Percentiles rank a stretch among this genome's conserved stretches.
These are phyloP conservation scores for Salix purpurea DNA, from an alignment of 345 rosid genomes.

Conservation along the genomic window DNA sequence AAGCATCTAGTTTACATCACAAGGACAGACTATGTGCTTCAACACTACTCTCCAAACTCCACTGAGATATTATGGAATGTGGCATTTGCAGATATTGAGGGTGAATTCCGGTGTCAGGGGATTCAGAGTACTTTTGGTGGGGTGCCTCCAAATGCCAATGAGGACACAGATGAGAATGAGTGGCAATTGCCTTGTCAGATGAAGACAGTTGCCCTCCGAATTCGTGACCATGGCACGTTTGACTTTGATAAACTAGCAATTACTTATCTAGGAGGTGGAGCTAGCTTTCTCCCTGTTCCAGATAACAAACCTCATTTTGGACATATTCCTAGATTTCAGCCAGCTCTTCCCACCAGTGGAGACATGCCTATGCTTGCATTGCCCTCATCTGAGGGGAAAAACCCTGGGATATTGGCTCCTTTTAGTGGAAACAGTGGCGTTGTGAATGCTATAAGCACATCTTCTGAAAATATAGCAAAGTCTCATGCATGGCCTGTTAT, in stretches of 20 bases:
- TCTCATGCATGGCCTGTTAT: slow-evolving; percentile 16
- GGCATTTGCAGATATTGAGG: slow-evolving; percentile 28
- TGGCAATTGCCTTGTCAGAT: slow-evolving; percentile 20
- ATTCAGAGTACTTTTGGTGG: slow-evolving; percentile 5
- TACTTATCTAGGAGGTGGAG: slow-evolving; percentile 1
- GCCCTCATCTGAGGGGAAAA: slow-evolving; percentile 28
- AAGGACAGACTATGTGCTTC: slow-evolving; percentile 24
- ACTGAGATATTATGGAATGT: slow-evolving; percentile 23
- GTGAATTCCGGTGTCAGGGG: slow-evolving; percentile 20
- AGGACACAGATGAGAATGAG: not conserved
- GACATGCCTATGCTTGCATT: slow-evolving; percentile 17
- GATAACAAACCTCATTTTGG: slow-evolving; percentile 21
- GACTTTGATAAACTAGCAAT: slow-evolving; percentile 8
- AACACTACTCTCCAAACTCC: slow-evolving; percentile 21
- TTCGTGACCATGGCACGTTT: slow-evolving; percentile 9
- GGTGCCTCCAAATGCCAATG: not conserved
- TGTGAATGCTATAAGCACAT: not conserved
- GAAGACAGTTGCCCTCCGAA: slow-evolving; percentile 10
- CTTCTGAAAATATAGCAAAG: slow-evolving; percentile 11
- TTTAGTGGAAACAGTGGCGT: not conserved
- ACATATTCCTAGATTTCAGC: slow-evolving; percentile 29
- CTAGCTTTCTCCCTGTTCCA: slow-evolving; percentile 11
- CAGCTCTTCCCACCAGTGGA: slow-evolving; percentile 41
- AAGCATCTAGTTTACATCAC: slow-evolving; percentile 22
- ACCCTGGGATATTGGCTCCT: not conserved